Evolutionary conservation across 2,329 filamentous ascomycete genomes (phyloP), one percentile per base, ranked within the genome.

Genomic region (Scedosporium aurantiacum): DNA sequence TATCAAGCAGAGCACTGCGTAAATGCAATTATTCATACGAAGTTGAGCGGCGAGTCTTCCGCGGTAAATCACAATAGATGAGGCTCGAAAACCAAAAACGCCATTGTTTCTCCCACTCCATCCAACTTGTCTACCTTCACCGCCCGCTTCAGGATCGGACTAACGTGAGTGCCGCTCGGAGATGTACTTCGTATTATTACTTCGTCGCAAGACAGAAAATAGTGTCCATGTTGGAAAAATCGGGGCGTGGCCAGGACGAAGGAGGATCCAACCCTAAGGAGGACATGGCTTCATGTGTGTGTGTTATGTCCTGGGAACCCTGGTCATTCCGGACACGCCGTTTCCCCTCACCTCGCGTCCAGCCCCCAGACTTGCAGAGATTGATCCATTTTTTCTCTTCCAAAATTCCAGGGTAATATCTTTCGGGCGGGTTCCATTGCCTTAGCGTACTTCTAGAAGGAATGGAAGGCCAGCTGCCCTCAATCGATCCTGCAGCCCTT

Each of bases 281-380:
- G 7, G 50, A 4, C 21, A 54, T 54, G 50, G 50, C 50, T 54
- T 54, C 50, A 54, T 54, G 50, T 54, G 23, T 54, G 23, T 5
- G 50, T 54, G 50, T 28, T 54, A 54, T 18, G 50, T 27, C 27
- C 50, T 14, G 23, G 50, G 50, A 25, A 23, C 50, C 50, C 50
- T 54, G 50, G 50, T 54, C 50, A 54, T 54, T 54, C 50, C 50
- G 50, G 50, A 54, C 50, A 54, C 50, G 23, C 50, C 50, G 50
- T 54, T 25, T 54, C 50, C 50, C 50, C 50, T 54, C 50, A 54
- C 21, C 50, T 54, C 23, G 23, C 50, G 10, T 23, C 18, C 23
- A 5, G 23, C 18, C 23, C n/a, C 50, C 18, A 54, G 50, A 54
- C 18, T 54, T 25, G 50, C 21, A 54, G 50, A 54, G 50, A 54